These are phyloP conservation scores for Raphanus sativus DNA, from an alignment of 345 rosid genomes.

Conservation along the genomic window DNA sequence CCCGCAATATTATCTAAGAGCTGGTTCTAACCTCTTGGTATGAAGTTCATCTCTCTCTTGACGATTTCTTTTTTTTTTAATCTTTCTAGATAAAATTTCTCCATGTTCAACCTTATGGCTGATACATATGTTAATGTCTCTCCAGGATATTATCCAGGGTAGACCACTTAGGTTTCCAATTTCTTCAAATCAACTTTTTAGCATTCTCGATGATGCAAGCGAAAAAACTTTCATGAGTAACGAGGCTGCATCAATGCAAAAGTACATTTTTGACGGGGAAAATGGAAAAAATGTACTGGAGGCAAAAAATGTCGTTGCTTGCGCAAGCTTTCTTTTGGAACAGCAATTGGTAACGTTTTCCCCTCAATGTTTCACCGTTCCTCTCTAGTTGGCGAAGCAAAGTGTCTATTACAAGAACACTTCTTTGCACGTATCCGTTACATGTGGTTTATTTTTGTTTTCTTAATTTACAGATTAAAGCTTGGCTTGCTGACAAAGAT, in stretches of 20 bases:
- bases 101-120: slow-evolving; percentile 15
- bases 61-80: neutral
- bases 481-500: slow-evolving; percentile 93
- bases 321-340: slow-evolving; percentile 81
- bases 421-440: slow-evolving; percentile 2
- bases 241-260: slow-evolving; percentile 71
- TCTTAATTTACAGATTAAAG: slow-evolving; percentile 57
- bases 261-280: slow-evolving; percentile 87
- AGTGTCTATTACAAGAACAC: neutral
- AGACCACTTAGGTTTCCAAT: slow-evolving; percentile 70
- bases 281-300: slow-evolving; percentile 78
- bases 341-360: slow-evolving; percentile 66
- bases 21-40: slow-evolving; percentile 89
- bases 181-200: slow-evolving; percentile 71
- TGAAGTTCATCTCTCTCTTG: slow-evolving; percentile 27
- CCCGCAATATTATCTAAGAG: slow-evolving; percentile 70
- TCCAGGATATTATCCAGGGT: slow-evolving; percentile 79
- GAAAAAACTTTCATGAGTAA: slow-evolving; percentile 82
- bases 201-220: slow-evolving; percentile 93
- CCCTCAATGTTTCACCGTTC: slow-evolving; percentile 15
- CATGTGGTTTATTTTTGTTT: neutral
- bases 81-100: slow-evolving; percentile 2
- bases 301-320: slow-evolving; percentile 80
- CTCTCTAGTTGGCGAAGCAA: slow-evolving; percentile 18
- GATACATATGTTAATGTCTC: slow-evolving; percentile 27